Evolutionary conservation across 768 basidiomycete genomes (phyloP).

Genomic region (Termitomyces sp.): DNA sequence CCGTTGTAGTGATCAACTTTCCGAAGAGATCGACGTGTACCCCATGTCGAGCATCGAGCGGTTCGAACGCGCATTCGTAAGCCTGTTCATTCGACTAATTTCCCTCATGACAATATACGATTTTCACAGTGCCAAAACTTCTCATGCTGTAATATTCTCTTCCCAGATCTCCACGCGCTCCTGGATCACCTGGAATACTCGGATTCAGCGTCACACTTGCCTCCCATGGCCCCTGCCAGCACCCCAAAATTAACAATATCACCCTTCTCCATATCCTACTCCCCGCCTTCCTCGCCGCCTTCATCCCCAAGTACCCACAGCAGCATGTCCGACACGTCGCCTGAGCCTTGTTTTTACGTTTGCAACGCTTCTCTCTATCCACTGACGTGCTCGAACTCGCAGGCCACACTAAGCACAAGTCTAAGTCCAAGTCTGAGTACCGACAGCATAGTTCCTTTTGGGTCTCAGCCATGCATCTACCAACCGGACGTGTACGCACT

Average conservation of each 20-base stretch:
- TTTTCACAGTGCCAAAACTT: constrained; percentile 25
- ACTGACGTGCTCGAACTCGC: not conserved
- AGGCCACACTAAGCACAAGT: no score
- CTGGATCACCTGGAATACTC: constrained; percentile 36
- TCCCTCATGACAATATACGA: not conserved
- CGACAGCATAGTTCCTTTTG: no score
- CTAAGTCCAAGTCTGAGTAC: no score
- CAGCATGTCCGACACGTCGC: not conserved
- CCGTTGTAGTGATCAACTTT: not conserved
- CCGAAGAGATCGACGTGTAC: constrained; percentile 1
- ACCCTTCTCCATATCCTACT: not conserved
- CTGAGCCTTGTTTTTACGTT: not conserved
- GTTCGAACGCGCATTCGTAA: constrained; percentile 15
- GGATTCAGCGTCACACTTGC: not conserved
- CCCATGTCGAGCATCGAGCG: constrained; percentile 9
- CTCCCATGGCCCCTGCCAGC: constrained; percentile 4
- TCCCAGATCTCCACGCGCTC: constrained; percentile 38
- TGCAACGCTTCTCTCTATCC: not conserved
- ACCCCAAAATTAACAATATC: not conserved
- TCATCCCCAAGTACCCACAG: not conserved
- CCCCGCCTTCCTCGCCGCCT: not conserved
- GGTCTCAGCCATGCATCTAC: not conserved
- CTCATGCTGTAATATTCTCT: constrained; percentile 36
- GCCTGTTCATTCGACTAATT: not conserved
- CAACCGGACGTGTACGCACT: constrained; percentile 9